These are phyloP conservation scores for Kalmanozyma brasiliensis DNA, from an alignment of 1,284 basidiomycete genomes.

Conservation along the genomic window DNA sequence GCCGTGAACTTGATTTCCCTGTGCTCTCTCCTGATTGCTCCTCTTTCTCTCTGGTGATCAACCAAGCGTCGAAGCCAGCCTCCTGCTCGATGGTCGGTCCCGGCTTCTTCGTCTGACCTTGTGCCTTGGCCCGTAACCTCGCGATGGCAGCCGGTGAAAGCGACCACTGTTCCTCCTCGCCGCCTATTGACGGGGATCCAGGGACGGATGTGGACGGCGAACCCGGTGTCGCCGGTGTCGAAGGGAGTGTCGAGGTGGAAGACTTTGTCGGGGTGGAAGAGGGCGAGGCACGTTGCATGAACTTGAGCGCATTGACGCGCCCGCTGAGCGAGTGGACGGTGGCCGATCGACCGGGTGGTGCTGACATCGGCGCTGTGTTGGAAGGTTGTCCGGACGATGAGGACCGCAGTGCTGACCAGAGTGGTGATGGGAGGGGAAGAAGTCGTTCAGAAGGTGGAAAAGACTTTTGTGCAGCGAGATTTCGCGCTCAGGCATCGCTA, in stretches of 20 bases:
- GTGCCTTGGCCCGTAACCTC: constrained; percentile 15
- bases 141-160: constrained; percentile 32
- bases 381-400: no score
- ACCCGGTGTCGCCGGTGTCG: constrained; percentile 10
- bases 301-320: constrained; percentile 48
- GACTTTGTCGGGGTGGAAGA: constrained; percentile 9
- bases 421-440: no score
- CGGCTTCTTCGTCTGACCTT: background rate
- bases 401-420: no score
- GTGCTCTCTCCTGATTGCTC: background rate
- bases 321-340: constrained; percentile 47
- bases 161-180: constrained; percentile 40
- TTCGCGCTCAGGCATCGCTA: no score
- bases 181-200: constrained; percentile 7
- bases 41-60: constrained; percentile 22
- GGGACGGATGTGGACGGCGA: constrained; percentile 1
- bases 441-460: no score
- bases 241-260: background rate
- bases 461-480: no score
- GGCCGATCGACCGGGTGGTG: constrained; percentile 38
- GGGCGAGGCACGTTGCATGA: constrained; percentile 46
- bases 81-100: constrained; percentile 20
- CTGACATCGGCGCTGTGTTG: constrained; percentile 14
- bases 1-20: constrained; percentile 4
- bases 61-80: constrained; percentile 45